These are phyloP conservation scores for Arthrobotrys entomopaga DNA, from an alignment of 2,329 filamentous ascomycete genomes.

Conservation along the genomic window DNA sequence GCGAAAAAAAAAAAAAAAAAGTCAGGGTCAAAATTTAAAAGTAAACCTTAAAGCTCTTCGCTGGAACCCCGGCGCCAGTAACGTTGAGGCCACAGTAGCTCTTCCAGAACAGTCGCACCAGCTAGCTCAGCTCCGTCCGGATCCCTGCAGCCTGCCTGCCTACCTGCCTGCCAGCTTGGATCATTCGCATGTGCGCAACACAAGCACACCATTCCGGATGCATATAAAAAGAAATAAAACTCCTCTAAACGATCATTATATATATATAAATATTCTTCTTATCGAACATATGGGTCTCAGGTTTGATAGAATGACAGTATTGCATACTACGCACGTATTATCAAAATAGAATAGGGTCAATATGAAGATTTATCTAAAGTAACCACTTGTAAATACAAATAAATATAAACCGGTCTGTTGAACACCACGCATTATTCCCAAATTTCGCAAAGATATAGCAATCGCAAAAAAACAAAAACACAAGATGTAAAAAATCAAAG, in stretches of 20 bases:
- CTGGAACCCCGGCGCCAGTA: not conserved
- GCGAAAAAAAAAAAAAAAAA: no score
- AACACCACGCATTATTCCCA: slow-evolving; percentile 29
- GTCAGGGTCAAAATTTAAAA: no score
- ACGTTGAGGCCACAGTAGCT: slow-evolving; percentile 39
- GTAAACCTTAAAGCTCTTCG: no score
- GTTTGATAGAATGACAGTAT: not conserved
- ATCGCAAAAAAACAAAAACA: not conserved
- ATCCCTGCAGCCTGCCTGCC: slow-evolving; percentile 15
- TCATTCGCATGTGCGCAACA: slow-evolving; percentile 21
- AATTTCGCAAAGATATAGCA: no score
- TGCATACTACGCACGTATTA: no score
- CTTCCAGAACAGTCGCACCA: slow-evolving; percentile 18
- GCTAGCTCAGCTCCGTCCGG: not conserved
- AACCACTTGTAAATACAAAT: slow-evolving; percentile 2
- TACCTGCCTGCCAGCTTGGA: no score
- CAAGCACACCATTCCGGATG: not conserved
- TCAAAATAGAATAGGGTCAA: no score
- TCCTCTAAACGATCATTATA: no score
- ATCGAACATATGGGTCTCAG: no score
- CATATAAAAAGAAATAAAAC: no score
- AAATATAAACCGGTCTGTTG: slow-evolving; percentile 48
- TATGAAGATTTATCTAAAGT: no score
- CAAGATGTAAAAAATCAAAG: not conserved
- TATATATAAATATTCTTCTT: no score